A percentile compares a stretch with the other conserved stretches of the same genome.
Conservation (phyloP, 1,139 yeast species). For the Hansenula sp. region DNA sequence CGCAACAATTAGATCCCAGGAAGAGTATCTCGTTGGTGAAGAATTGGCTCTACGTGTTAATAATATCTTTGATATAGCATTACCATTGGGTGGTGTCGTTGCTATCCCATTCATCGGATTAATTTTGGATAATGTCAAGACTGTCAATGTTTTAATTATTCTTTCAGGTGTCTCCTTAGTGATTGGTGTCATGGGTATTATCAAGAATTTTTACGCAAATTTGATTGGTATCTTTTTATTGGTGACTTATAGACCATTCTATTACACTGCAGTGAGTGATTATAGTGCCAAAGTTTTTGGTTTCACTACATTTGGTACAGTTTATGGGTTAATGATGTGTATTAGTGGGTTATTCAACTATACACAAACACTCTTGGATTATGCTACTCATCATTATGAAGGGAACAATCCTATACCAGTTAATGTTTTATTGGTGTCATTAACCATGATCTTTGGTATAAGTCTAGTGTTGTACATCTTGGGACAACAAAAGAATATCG, state of each 20-base stretch:
- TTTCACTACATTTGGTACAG: constrained; percentile 83
- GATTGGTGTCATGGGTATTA: constrained; percentile 66
- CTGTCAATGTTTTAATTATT: constrained; percentile 51
- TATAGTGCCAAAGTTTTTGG: constrained; percentile 92
- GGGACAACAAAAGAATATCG: constrained; percentile 43
- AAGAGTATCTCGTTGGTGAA: constrained; percentile 57
- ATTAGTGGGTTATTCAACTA: constrained; percentile 76
- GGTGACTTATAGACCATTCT: constrained; percentile 87
- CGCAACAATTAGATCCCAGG: constrained; percentile 81
- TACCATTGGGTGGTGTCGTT: constrained; percentile 82
- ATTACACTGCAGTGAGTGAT: constrained; percentile 88
- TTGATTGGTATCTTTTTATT: constrained; percentile 62
- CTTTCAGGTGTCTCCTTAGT: constrained; percentile 49
- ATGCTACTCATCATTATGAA: constrained; percentile 60
- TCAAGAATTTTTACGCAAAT: constrained; percentile 49
- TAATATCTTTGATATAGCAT: constrained; percentile 74
- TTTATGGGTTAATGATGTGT: constrained; percentile 85
- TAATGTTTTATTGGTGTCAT: constrained; percentile 47
- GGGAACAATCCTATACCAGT: constrained; percentile 76
- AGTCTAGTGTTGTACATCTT: constrained; percentile 49
- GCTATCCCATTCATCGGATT: constrained; percentile 86
- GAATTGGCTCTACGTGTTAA: constrained; percentile 55
- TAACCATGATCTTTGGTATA: constrained; percentile 53
- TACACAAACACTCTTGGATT: constrained; percentile 65
- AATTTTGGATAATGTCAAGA: constrained; percentile 70